Conservation (phyloP, 805 yeast genomes). For the Ogataea pignaliae region DNA sequence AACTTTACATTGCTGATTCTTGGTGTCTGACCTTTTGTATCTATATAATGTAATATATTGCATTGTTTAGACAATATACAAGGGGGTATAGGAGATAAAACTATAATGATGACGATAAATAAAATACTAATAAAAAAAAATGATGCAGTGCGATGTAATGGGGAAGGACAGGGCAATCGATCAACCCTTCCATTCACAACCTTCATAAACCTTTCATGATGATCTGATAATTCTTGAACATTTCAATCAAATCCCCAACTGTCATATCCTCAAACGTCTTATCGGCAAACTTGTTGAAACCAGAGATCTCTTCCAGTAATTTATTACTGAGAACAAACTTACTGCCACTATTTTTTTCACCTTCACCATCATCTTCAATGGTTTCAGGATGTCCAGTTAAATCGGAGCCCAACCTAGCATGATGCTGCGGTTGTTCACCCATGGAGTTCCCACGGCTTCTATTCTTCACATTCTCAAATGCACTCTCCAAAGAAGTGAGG, state of each 20-base stretch:
- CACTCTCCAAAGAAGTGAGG: constrained; percentile 29
- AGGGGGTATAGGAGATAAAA: too few relatives aligned
- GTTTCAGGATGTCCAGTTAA: background rate
- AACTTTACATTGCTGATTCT: too few relatives aligned
- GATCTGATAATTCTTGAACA: constrained; percentile 26
- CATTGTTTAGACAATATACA: too few relatives aligned
- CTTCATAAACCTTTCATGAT: constrained; percentile 13
- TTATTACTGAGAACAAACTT: background rate
- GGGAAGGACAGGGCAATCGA: too few relatives aligned
- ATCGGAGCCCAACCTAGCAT: background rate
- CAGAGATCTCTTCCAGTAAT: constrained; percentile 8
- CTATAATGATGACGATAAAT: too few relatives aligned
- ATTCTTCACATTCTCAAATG: constrained; percentile 28
- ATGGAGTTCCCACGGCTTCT: constrained; percentile 27
- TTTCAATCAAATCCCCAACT: constrained; percentile 23
- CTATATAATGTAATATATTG: too few relatives aligned
- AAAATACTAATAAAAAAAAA: too few relatives aligned
- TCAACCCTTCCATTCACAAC: too few relatives aligned
- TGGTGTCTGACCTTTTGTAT: too few relatives aligned
- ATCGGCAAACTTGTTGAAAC: constrained; percentile 16
- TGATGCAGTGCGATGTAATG: too few relatives aligned
- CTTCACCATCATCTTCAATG: too few relatives aligned
- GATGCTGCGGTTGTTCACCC: constrained; percentile 8
- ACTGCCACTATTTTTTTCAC: too few relatives aligned
- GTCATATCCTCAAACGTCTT: constrained; percentile 27